Base-by-base conservation (phyloP, 164 flowering plant species). In the Magnolia officinalis region DNA sequence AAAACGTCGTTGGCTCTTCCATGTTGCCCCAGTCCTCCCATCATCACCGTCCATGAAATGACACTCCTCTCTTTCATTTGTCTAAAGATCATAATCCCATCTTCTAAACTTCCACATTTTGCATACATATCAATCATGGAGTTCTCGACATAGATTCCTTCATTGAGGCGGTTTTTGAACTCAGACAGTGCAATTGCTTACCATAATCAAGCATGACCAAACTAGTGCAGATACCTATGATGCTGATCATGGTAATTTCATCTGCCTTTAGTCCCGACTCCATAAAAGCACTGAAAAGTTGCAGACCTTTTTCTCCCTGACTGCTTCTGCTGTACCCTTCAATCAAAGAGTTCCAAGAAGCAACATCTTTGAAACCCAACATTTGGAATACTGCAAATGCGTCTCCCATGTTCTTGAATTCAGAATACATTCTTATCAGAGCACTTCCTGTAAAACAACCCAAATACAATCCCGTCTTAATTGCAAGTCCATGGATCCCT, bases 121-220 rank as follows among this genome's bases (percentile, higher is more conserved):
- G 83, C 71, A 64, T 81, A 81, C 83, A 81, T 81, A 72, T 81
- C 73, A n/a, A 81, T 78, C 73, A 72, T 58, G 50, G 80, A 77
- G 20, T 81, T 81, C 52, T 11, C 74, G 2, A 81, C 26, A 2
- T 73, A 75, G 13, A 63, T 67, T 67, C 67, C 71, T 16, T 75
- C 18, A 18, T 50, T 21, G 3, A 77, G 80, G 50, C 80, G 2
- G 49, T 67, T 74, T 81, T 81, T 18, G 45, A 21, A 20, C 71
- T 67, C 9, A 74, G 63, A 10, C 75, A 59, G 58, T 81, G 78
- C 8, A 77, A 50, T 72, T 72, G 83, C 78, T 31, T 72, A 4
- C 83, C 83, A 61, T 50, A 72, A 16, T 78, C 74, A 16, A 74
- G 83, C 80, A 81, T 58, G 26, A 72, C 80, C 63, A 81, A 68